Base-by-base conservation (phyloP, 768 basidiomycete genomes). In the Tylopilus cervinicoccineus region DNA sequence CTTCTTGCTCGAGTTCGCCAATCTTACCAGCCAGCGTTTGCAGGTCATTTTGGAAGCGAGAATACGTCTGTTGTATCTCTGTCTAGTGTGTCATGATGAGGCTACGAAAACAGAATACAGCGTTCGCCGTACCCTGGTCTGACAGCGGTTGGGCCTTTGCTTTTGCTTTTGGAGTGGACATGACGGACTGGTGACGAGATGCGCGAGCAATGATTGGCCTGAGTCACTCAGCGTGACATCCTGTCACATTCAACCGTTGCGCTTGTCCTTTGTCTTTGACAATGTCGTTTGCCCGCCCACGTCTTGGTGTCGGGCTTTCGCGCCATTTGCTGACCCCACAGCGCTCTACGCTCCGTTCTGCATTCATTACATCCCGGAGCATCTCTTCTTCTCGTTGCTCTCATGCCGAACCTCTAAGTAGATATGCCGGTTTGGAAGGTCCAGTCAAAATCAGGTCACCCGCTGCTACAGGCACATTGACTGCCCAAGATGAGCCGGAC, bases 11-110 rank as follows among this genome's bases (percentile, higher is more conserved):
- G 27, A 99, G 77, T 69, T 99, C 96, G 52, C 90, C 89, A 58
- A 98, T 94, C 72, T 98, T 98, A 55, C 84, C 81, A 31, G 93
- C 92, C 23, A 98, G 71, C n/a, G 83, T 79, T 66, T 94, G 92
- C 24, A 98, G 73, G 41, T 98, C 95, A 69, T 79, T 88, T 68
- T 94, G 88, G 60, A 87, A 76, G 49, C 84, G 81, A 53, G 83
- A 76, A 62, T 89, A 95, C 36, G 75, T 86, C 69, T 84, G 81
- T 68, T 92, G 88, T 48, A 93, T 80, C 68, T 93, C 91, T 92
- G 74, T 75, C 79, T 80, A 64, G 69, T 70, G 50, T 51, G 61
- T 64, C 64, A 74, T 63, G 70, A 68, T 68, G 67, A 71, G 64
- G 49, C 31, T 52, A 63, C 50, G 57, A 34, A 53, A 36, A 16